phyloP scores from a whole-genome alignment of 148 eudicot genomes.

The Fallopia convolvulus region DNA sequence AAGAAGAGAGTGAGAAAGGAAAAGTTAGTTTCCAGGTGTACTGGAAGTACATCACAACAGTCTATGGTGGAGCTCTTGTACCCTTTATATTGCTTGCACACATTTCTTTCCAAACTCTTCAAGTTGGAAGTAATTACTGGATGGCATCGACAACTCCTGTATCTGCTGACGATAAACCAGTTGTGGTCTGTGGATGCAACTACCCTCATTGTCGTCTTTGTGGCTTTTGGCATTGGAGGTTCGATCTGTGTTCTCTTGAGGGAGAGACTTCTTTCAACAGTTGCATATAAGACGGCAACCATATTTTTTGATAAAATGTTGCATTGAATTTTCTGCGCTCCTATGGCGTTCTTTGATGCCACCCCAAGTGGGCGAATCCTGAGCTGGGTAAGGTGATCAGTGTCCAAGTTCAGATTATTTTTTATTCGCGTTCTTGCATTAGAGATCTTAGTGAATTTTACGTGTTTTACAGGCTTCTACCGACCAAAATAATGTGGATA shows the following conservation, averaged over 20 bases:
- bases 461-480: slow-evolving; percentile 38
- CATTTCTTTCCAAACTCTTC: slow-evolving; percentile 29
- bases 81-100: slow-evolving; percentile 33
- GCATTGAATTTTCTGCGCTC: slow-evolving; percentile 34
- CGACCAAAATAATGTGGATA: slow-evolving; percentile 44
- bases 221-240: slow-evolving; percentile 27
- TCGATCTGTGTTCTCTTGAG: slow-evolving; percentile 25
- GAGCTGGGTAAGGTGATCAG: slow-evolving; percentile 22
- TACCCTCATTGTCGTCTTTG: slow-evolving; percentile 27
- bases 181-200: slow-evolving; percentile 14
- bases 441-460: background rate
- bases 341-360: slow-evolving; percentile 49
- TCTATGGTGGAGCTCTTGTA: slow-evolving; percentile 36
- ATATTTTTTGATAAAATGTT: slow-evolving; percentile 36
- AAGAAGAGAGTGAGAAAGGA: slow-evolving; percentile 42
- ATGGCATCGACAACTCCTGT: slow-evolving; percentile 41
- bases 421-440: background rate
- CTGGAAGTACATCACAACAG: slow-evolving; percentile 34
- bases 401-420: too few relatives aligned
- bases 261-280: slow-evolving; percentile 18
- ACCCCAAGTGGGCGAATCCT: slow-evolving; percentile 48
- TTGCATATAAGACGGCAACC: slow-evolving; percentile 31
- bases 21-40: slow-evolving; percentile 31
- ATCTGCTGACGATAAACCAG: slow-evolving; percentile 16
- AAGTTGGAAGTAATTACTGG: slow-evolving; percentile 44